phyloP scores from a whole-genome alignment of 148 eudicot genomes.

The Vaccinium darrowii region DNA sequence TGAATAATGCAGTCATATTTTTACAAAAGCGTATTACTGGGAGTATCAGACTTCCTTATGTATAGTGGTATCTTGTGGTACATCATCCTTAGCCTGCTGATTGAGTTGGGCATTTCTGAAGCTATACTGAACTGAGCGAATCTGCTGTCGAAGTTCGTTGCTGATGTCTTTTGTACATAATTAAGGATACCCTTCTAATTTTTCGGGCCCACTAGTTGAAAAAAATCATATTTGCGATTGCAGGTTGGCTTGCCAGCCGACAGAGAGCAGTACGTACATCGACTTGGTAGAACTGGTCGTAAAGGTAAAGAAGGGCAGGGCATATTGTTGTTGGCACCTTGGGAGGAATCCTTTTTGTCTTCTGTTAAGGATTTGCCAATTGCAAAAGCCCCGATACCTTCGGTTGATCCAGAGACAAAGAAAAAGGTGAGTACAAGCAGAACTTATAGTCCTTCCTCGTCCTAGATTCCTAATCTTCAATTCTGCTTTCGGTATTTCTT shows the following conservation, averaged over 20 bases:
- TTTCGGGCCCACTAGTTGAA: not conserved
- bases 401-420: constrained; percentile 59
- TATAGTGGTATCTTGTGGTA: not conserved
- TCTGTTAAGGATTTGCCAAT: constrained; percentile 77
- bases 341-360: constrained; percentile 80
- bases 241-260: constrained; percentile 86
- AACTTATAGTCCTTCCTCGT: constrained; percentile 7
- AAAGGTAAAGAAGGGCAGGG: constrained; percentile 98
- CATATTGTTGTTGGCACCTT: constrained; percentile 76
- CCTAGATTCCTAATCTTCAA: not conserved
- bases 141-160: not conserved
- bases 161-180: not conserved
- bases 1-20: not conserved
- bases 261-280: constrained; percentile 90
- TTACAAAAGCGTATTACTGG: not conserved
- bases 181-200: not conserved
- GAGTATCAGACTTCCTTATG: not conserved
- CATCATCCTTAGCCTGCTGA: not conserved
- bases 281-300: constrained; percentile 97
- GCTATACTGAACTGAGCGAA: not conserved
- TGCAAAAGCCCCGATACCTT: constrained; percentile 51
- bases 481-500: not conserved
- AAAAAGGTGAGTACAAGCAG: constrained; percentile 52
- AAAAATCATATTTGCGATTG: constrained; percentile 13
- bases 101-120: constrained; percentile 2